phyloP scores from a whole-genome alignment of 345 rosid genomes.

The Populus ilicifolia region DNA sequence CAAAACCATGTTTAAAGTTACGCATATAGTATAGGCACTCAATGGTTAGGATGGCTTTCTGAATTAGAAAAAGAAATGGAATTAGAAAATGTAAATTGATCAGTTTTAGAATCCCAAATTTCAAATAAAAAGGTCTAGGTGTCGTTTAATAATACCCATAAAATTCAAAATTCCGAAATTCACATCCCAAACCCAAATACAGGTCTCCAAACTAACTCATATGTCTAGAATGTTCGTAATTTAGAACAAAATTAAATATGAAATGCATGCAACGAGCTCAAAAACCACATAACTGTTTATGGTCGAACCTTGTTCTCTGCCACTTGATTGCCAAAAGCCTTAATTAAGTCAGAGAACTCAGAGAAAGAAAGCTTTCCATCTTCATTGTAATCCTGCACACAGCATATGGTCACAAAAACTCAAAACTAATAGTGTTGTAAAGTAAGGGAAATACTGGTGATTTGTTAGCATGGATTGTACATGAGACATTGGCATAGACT shows the following conservation, averaged over 20 bases:
- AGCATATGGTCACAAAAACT: not conserved
- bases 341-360: slow-evolving; percentile 70
- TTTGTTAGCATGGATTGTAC: not conserved
- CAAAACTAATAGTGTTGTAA: not conserved
- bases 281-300: slow-evolving; percentile 2
- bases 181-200: not conserved
- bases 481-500: not conserved
- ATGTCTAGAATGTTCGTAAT: not conserved
- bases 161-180: not conserved
- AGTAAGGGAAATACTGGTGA: not conserved
- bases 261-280: slow-evolving; percentile 4
- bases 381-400: slow-evolving; percentile 65
- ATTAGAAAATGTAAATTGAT: slow-evolving; percentile 7
- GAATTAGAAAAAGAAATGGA: not conserved
- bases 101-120: not conserved
- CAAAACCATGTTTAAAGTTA: not conserved
- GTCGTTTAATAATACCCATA: not conserved
- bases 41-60: slow-evolving; percentile 5
- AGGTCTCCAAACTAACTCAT: not conserved
- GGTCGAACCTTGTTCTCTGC: slow-evolving; percentile 71
- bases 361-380: slow-evolving; percentile 83
- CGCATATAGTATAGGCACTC: not conserved
- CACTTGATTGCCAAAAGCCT: slow-evolving; percentile 77
- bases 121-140: not conserved
- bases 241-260: not conserved